Conservation (phyloP, 2,329 filamentous ascomycete species). For the Didymella lethalis region DNA sequence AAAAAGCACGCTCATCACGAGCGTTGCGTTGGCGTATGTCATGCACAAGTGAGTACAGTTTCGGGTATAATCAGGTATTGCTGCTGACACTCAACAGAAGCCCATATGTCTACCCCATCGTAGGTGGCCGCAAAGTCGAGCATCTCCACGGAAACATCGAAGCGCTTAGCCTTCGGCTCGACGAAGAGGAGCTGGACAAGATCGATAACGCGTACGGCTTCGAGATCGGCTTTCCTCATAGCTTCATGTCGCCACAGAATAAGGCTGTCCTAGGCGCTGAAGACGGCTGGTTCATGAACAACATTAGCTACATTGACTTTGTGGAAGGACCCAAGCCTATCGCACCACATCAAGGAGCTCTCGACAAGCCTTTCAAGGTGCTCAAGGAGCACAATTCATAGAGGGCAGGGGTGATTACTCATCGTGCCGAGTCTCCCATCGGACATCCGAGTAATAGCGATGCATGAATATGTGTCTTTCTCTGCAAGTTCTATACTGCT, state of each 20-base stretch:
- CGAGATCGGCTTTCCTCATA: constrained; percentile 69
- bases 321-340: constrained; percentile 36
- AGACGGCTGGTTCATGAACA: constrained; percentile 31
- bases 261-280: constrained; percentile 35
- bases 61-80: neutral
- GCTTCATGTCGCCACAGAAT: constrained; percentile 32
- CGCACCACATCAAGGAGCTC: constrained; percentile 34
- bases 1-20: constrained; percentile 64
- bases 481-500: neutral
- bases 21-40: constrained; percentile 74
- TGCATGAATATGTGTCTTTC: neutral
- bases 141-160: constrained; percentile 76
- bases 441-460: neutral
- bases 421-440: too few relatives aligned
- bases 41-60: constrained; percentile 63
- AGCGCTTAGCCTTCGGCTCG: constrained; percentile 68
- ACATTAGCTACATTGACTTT: constrained; percentile 33
- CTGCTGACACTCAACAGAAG: constrained; percentile 33
- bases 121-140: constrained; percentile 73
- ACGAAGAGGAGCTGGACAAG: constrained; percentile 67
- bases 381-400: neutral
- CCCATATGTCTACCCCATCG: constrained; percentile 75
- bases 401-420: too few relatives aligned
- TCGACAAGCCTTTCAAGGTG: constrained; percentile 32
- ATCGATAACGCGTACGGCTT: constrained; percentile 70